These are phyloP conservation scores for Pythium oligandrum DNA, from an alignment of 352 stramenopile species.

Conservation along the genomic window DNA sequence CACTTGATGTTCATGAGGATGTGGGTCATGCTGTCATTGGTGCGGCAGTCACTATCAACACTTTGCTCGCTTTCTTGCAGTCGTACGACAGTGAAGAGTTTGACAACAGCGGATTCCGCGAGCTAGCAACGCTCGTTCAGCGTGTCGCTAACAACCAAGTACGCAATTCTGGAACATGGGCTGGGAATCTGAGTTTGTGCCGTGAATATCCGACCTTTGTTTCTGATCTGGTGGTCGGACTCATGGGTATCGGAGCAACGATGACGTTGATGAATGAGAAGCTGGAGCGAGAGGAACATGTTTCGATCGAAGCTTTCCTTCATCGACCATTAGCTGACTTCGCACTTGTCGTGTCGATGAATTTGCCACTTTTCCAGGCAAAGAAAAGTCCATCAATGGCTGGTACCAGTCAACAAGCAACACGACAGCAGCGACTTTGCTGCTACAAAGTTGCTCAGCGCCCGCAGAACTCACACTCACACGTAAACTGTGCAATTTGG, in stretches of 20 bases:
- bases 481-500: constrained; percentile 48
- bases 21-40: constrained; percentile 9
- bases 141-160: constrained; percentile 63
- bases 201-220: constrained; percentile 38
- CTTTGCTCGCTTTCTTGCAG: constrained; percentile 15
- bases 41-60: constrained; percentile 20
- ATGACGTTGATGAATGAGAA: constrained; percentile 20
- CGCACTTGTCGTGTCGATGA: constrained; percentile 25
- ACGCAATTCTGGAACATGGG: constrained; percentile 28
- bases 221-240: constrained; percentile 37
- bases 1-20: constrained; percentile 6
- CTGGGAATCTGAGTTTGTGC: constrained; percentile 32
- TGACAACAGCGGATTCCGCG: constrained; percentile 14
- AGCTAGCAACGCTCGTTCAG: constrained; percentile 33
- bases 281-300: constrained; percentile 7
- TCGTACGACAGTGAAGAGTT: constrained; percentile 7
- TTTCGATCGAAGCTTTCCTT: constrained; percentile 22
- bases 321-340: constrained; percentile 15
- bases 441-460: constrained; percentile 54
- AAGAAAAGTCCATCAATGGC: background rate
- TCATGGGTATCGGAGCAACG: constrained; percentile 32
- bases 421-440: constrained; percentile 10
- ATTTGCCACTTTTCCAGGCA: constrained; percentile 8
- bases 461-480: constrained; percentile 46
- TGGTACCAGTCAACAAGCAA: background rate